A percentile compares a stretch with the other conserved stretches of the same genome.
phyloP scores from a whole-genome alignment of 352 stramenopile genomes.

The Globisporangium middletonii region DNA sequence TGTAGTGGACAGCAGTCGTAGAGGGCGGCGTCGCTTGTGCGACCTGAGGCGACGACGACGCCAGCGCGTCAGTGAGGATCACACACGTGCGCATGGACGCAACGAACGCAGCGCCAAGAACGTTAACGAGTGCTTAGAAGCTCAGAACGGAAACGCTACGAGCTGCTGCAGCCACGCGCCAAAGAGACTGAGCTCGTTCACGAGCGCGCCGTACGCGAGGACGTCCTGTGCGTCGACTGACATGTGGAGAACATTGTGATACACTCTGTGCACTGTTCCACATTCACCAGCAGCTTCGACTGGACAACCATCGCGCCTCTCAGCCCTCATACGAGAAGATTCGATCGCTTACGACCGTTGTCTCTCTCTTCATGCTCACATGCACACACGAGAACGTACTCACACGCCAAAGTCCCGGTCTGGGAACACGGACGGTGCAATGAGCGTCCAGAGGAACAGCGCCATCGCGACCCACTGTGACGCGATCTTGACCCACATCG shows the following conservation, averaged over 20 bases:
- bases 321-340: no score
- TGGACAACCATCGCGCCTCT: no score
- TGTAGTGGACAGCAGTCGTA: conserved; percentile 14
- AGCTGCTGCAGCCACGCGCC: conserved; percentile 29
- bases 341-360: no score
- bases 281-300: no score
- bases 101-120: conserved; percentile 29
- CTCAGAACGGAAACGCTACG: conserved; percentile 39
- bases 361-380: no score
- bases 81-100: conserved; percentile 28
- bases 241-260: no score
- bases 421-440: conserved; percentile 89
- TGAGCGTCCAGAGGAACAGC: conserved; percentile 93
- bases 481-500: conserved; percentile 94
- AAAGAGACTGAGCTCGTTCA: conserved; percentile 64
- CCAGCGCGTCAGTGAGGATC: conserved; percentile 20
- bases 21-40: neutral
- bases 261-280: no score
- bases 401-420: conserved; percentile 83
- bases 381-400: neutral
- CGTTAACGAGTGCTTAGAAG: conserved; percentile 23
- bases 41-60: no score
- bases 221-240: conserved; percentile 27
- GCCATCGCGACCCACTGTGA: conserved; percentile 89
- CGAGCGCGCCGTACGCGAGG: conserved; percentile 17